These are phyloP conservation scores for Solanum hybrid DNA, from an alignment of 305 asterid genomes.

Conservation along the genomic window DNA sequence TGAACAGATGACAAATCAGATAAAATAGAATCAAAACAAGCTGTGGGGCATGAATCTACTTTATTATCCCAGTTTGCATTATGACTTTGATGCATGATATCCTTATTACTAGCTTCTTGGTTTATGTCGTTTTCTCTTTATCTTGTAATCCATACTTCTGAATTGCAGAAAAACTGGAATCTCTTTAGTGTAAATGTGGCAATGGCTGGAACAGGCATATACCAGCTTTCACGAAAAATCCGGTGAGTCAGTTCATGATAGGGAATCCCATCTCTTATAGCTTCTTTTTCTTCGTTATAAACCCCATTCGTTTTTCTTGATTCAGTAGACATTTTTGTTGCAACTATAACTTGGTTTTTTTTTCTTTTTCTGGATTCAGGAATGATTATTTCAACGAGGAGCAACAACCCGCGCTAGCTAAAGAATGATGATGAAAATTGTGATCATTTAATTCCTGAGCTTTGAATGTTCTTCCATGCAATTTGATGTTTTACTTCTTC, in stretches of 20 bases:
- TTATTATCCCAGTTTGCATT: background rate
- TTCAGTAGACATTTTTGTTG: background rate
- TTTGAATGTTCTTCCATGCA: background rate
- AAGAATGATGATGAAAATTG: slow-evolving; percentile 9
- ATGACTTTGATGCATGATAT: background rate
- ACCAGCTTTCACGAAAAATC: slow-evolving; percentile 67
- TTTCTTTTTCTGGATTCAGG: background rate
- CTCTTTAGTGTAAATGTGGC: slow-evolving; percentile 66
- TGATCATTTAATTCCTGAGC: background rate
- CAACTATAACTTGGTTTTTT: background rate
- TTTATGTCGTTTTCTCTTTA: background rate
- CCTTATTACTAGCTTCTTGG: background rate
- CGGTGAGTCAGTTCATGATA: slow-evolving; percentile 20
- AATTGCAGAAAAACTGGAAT: slow-evolving; percentile 75
- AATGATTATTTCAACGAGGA: slow-evolving; percentile 12
- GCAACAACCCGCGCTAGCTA: slow-evolving; percentile 2
- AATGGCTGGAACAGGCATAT: slow-evolving; percentile 78
- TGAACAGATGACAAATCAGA: background rate
- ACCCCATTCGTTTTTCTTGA: background rate
- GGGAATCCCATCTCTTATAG: background rate
- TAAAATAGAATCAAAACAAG: background rate
- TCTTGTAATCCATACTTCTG: slow-evolving; percentile 1
- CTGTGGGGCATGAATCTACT: background rate
- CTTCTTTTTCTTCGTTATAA: background rate
- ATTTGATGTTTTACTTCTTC: background rate